Base-by-base conservation (phyloP, 2,329 filamentous ascomycete species). In the Cordyceps farinosa region DNA sequence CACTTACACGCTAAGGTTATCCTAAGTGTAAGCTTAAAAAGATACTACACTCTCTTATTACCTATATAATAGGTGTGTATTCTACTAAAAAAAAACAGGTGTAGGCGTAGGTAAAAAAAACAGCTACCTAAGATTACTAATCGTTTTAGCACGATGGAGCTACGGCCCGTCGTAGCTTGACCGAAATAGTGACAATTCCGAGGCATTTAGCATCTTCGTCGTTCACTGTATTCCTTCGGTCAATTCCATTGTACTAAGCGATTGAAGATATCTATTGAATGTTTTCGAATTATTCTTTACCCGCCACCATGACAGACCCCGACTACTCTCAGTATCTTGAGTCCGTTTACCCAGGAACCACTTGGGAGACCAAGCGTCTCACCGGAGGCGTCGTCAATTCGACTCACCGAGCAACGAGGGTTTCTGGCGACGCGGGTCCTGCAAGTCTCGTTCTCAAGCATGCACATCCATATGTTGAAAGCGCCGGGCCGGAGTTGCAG, bases 401-500 rank as follows among this genome's bases (percentile, higher is more conserved):
- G 5, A 67, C 66, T 6, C 57, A 62, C 42, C 64, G 64, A 13
- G 66, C 65, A 5, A 63, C 63, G 3, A 62, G 60, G 32, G 52
- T 60, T 2, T 59, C 32, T n/a, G 65, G 63, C 5, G 30, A 50
- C n/a, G 57, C 47, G 10, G 48, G 27, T 5, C 65, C 64, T 5
- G 7, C 42, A 11, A 67, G 65, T 42, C 56, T 68, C n/a, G 67
- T 68, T 15, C 13, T 67, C 50, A 68, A 67, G 61, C 66, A 68
- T 32, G 65, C 64, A 22, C 64, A 53, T 22, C 66, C 67, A 32
- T 66, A 67, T 32, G 61, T 67, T 15, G 60, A 65, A 45, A 57
- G 47, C 44, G 62, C 54, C 15, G 65, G 67, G 3, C 64, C 66
- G 1, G 64, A 63, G 36, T 61, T 63, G 44, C 50, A 38, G 1